Base-by-base conservation (phyloP, 2,329 filamentous ascomycete genomes). In the Paracoccidioides brasiliensis region DNA sequence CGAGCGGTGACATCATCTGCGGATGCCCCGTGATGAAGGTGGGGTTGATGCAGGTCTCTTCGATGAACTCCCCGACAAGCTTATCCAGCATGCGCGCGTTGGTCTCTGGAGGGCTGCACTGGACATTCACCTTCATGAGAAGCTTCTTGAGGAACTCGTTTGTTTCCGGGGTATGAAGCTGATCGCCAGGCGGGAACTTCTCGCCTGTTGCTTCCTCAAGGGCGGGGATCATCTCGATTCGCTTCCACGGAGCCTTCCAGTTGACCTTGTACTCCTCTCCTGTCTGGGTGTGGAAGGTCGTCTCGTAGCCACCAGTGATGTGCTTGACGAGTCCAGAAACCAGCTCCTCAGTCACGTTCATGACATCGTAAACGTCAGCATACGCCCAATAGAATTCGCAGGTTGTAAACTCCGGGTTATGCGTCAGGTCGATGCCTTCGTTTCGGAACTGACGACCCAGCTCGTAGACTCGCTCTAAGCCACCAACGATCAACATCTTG, bases 341-440 rank as follows among this genome's bases (percentile, higher is more conserved):
- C 35, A 98, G 84, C 68, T 96, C 90, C 72, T 98, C 93, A 1
- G 93, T 97, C 66, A 89, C 80, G 58, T 86, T 76, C 85, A 95
- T 89, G 57, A 96, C 77, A 68, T 97, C 93, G 71, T 94, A 87
- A 63, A 95, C 82, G 72, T 95, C 90, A 55, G 86, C 86, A 63
- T 90, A 97, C 3, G 93, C 91, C 81, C 87, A 84, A 74, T 98
- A 98, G 75, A 97, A 97, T 72, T 98, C 93, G 71, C 89, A 88
- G 32, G 89, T 95, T 45, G 93, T 98, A 77, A 98, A 98, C 70
- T 98, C 93, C 42, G 88, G 93, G 77, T 97, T 98, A 78, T 98
- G 93, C 6, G 93, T 98, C 52, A 93, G 77, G 70, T 95, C 89
- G 61, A 89, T 85, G 57, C 86, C 85, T 72, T 95, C 90, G 67